Evolutionary conservation across 2,329 filamentous ascomycete genomes (phyloP), one percentile per base, ranked within the genome.

Genomic region (Penicillium psychrosexuale): DNA sequence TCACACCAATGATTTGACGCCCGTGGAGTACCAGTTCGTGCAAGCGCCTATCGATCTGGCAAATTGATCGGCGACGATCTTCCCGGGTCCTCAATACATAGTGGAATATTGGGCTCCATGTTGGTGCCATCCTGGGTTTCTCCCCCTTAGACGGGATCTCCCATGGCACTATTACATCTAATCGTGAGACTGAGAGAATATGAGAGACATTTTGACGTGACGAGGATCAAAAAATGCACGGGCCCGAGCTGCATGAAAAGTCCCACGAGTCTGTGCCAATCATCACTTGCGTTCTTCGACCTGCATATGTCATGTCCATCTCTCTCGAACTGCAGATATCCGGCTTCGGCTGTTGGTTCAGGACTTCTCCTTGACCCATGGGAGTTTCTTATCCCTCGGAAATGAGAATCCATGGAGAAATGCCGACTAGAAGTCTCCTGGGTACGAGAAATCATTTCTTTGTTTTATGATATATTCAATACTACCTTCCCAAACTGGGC

Each of bases 21-120:
- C 9, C 9, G 38, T 64, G 63, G 58, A 46, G 57, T 17, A 60
- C 17, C 42, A 51, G 63, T 64, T 64, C 61, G 53, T 60, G 55
- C 51, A 51, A 51, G 49, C 51, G 60, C 63, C 62, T 63, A 62
- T 64, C 59, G 62, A 62, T 51, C 61, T 45, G 28, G 47, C n/a
- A 36, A 48, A 45, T 47, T 59, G 62, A 64, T 64, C 61, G 27
- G 40, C 54, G 30, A 53, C 31, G 63, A 65, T 65, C 60, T 61
- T 31, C 60, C 59, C 57, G 60, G 63, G 62, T 64, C 61, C 61
- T 63, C 63, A 63, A 64, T 22, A 22, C 19, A 22, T 63, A 60
- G 62, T 57, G 61, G 62, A 55, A 49, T 39, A 53, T 60, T 48
- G 56, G 46, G 37, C 47, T 40, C 42, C 43, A 43, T 27, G 24